Evolutionary conservation across 2,329 filamentous ascomycete species (phyloP), one percentile per base, ranked within the genome.

Genomic region (Colletotrichum truncatum): DNA sequence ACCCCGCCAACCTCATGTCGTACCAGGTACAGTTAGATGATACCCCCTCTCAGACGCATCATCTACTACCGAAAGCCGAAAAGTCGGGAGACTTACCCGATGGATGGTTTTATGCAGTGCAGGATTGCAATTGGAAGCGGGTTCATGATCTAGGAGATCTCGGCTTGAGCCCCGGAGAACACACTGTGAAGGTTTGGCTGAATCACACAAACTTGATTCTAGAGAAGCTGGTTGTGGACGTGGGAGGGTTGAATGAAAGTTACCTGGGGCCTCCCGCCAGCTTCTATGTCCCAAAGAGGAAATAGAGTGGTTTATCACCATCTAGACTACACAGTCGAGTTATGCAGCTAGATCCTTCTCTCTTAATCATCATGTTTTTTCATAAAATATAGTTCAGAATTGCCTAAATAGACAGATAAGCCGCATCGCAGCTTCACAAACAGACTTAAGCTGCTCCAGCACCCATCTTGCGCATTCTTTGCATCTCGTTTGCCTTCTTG

Each of bases 21-120:
- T 87, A 85, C 67, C 81, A 85, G 4, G 73, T 86, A 3, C 78
- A 81, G 6, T 72, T 87, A 14, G 81, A 86, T 48, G 76, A 80
- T 23, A 74, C 76, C 3, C 70, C 80, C 26, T 71, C 69, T 1
- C 70, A 72, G 36, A 73, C 69, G 25, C 72, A 72, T 3, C 71
- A 74, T 5, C 69, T 79, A 9, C 71, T 82, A 1, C 75, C 70
- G 6, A 30, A 56, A 3, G 58, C 58, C 6, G 66, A 70, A 25
- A 70, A 70, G 14, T 32, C 32, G 18, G 74, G 77, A 63, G 81
- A 77, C 64, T 78, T 72, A 65, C 85, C 85, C 2, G 78, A 78
- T 0, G 80, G 79, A 6, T 88, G 85, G 85, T 73, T 77, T 6
- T 70, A 71, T 9, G 83, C 82, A 0, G 85, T 86, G 1, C 81